Percentiles rank a stretch among this genome's conserved stretches.
phyloP scores from a whole-genome alignment of 306 rosid species.

The Prunus fruticosa region DNA sequence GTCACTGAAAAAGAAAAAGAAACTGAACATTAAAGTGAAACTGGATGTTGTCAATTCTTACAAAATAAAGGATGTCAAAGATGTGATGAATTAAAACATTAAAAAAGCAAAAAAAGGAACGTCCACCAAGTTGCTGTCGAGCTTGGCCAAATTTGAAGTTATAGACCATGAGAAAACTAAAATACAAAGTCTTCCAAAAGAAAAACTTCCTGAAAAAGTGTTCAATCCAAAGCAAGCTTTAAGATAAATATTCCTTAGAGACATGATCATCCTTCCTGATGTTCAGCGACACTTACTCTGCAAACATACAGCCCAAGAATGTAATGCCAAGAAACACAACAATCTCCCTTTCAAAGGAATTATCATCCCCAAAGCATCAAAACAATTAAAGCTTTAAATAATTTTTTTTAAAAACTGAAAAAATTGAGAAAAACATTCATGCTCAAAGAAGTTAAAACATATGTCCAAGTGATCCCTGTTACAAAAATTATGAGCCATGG shows the following conservation, averaged over 20 bases:
- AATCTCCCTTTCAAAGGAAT: neutral
- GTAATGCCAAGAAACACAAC: constrained; percentile 20
- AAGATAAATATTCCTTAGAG: constrained; percentile 13
- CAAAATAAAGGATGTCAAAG: neutral
- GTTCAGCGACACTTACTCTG: constrained; percentile 38
- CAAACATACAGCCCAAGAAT: constrained; percentile 28
- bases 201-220: constrained; percentile 11
- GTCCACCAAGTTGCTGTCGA: constrained; percentile 6
- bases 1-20: neutral
- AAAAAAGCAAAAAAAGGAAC: neutral
- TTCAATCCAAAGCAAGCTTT: constrained; percentile 21
- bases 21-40: constrained; percentile 7
- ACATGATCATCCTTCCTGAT: constrained; percentile 27
- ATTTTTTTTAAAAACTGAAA: too few relatives aligned
- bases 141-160: neutral
- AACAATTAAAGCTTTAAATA: neutral
- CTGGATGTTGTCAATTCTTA: constrained; percentile 5
- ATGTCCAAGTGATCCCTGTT: neutral
- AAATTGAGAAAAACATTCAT: neutral
- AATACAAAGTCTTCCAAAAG: constrained; percentile 13
- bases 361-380: neutral
- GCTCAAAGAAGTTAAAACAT: neutral
- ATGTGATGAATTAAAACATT: neutral
- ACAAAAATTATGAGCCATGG: neutral
- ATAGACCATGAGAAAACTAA: neutral